Conservation (phyloP, 208 protist species). For the Wallacemonas rigidus region DNA sequence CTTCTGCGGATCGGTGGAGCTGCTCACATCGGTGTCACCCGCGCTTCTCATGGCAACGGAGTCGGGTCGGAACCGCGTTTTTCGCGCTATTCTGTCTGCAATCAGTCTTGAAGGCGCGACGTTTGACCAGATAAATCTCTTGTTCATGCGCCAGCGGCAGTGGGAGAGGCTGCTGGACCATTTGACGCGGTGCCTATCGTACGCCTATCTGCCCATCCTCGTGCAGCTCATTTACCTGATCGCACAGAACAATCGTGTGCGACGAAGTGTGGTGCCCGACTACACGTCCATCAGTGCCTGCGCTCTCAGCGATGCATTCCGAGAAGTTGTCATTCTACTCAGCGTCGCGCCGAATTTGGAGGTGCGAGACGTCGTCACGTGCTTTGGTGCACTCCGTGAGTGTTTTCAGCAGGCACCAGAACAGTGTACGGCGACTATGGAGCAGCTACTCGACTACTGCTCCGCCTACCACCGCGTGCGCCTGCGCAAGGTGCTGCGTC, state of each 20-base stretch:
- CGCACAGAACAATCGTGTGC: conserved; percentile 33
- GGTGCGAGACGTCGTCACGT: conserved; percentile 42
- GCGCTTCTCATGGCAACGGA: conserved; percentile 64
- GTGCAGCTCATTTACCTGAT: conserved; percentile 61
- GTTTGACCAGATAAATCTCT: conserved; percentile 42
- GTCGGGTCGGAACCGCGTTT: conserved; percentile 40
- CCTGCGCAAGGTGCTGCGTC: conserved; percentile 64
- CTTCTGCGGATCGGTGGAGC: conserved; percentile 56
- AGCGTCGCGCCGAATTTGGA: conserved; percentile 50
- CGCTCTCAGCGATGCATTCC: conserved; percentile 46
- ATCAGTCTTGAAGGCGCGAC: conserved; percentile 36
- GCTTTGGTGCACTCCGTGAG: conserved; percentile 53
- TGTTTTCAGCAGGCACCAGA: conserved; percentile 46
- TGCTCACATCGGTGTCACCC: conserved; percentile 63
- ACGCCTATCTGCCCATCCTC: conserved; percentile 55
- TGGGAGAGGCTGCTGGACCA: conserved; percentile 66
- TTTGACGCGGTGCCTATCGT: conserved; percentile 55
- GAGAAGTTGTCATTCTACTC: conserved; percentile 66
- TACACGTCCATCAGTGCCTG: conserved; percentile 34
- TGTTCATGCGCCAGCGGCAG: conserved; percentile 49
- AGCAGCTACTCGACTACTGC: conserved; percentile 67
- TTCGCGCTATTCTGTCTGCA: conserved; percentile 54
- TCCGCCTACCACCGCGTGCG: conserved; percentile 90
- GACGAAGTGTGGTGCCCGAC: conserved; percentile 19
- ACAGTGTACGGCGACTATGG: conserved; percentile 46